phyloP scores from a whole-genome alignment of 306 rosid genomes.

The Carpinus viminea region DNA sequence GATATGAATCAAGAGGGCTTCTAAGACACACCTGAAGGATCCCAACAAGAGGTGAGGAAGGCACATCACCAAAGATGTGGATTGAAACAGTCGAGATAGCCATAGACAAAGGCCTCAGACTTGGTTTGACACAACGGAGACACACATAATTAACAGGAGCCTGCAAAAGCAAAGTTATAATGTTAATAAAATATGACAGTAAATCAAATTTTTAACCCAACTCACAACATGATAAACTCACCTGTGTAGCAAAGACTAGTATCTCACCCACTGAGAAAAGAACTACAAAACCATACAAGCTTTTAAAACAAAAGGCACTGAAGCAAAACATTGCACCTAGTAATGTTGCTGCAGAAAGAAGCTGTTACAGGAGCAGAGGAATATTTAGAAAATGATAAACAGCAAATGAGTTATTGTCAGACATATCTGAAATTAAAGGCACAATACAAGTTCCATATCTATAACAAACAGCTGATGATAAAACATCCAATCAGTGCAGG shows the following conservation, averaged over 20 bases:
- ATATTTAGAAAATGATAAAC: constrained; percentile 22
- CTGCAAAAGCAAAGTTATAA: constrained; percentile 50
- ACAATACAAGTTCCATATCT: background rate
- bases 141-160: constrained; percentile 91
- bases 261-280: constrained; percentile 82
- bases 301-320: constrained; percentile 66
- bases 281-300: constrained; percentile 63
- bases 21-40: constrained; percentile 65
- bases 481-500: background rate
- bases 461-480: constrained; percentile 2
- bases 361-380: constrained; percentile 51
- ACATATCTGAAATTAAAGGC: background rate
- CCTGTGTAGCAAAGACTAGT: constrained; percentile 84
- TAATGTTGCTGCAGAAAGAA: constrained; percentile 80
- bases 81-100: constrained; percentile 89
- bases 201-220: constrained; percentile 8
- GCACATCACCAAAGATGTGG: constrained; percentile 91
- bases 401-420: constrained; percentile 5
- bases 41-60: constrained; percentile 97
- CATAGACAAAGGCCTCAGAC: constrained; percentile 85
- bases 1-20: constrained; percentile 20
- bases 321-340: constrained; percentile 85
- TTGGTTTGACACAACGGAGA: constrained; percentile 81
- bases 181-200: constrained; percentile 23
- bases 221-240: constrained; percentile 31